Conservation (phyloP, 2,329 filamentous ascomycete species). For the Sclerotinia glacialis region DNA sequence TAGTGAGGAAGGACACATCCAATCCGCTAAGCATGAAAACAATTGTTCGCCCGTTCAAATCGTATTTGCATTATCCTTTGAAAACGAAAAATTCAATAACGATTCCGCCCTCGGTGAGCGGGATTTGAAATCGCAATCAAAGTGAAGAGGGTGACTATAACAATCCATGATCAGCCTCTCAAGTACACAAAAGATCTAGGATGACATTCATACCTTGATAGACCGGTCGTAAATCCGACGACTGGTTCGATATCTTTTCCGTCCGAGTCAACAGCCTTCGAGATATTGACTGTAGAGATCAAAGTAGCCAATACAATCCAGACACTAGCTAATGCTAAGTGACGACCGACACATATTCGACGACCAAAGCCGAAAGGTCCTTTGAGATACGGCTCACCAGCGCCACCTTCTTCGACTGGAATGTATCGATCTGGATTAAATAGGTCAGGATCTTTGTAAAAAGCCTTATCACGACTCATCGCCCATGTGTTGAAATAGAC, state of each 20-base stretch:
- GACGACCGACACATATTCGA: conserved; percentile 49
- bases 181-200: background rate
- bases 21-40: background rate
- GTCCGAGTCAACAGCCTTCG: conserved; percentile 38
- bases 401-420: conserved; percentile 42
- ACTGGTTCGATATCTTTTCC: conserved; percentile 40
- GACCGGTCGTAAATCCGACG: conserved; percentile 31
- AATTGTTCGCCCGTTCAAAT: background rate
- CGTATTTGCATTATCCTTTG: background rate
- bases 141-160: background rate
- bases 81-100: background rate
- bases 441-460: conserved; percentile 44
- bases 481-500: conserved; percentile 52
- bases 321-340: conserved; percentile 48
- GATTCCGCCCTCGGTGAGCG: background rate
- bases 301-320: conserved; percentile 45
- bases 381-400: conserved; percentile 47
- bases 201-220: conserved; percentile 30
- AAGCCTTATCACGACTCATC: conserved; percentile 50
- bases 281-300: conserved; percentile 43
- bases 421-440: conserved; percentile 50
- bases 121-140: conserved; percentile 1
- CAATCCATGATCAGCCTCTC: background rate
- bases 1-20: background rate
- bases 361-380: conserved; percentile 53